These are phyloP conservation scores for Alternaria ethzedia DNA, from an alignment of 2,329 filamentous ascomycete species.

Conservation along the genomic window DNA sequence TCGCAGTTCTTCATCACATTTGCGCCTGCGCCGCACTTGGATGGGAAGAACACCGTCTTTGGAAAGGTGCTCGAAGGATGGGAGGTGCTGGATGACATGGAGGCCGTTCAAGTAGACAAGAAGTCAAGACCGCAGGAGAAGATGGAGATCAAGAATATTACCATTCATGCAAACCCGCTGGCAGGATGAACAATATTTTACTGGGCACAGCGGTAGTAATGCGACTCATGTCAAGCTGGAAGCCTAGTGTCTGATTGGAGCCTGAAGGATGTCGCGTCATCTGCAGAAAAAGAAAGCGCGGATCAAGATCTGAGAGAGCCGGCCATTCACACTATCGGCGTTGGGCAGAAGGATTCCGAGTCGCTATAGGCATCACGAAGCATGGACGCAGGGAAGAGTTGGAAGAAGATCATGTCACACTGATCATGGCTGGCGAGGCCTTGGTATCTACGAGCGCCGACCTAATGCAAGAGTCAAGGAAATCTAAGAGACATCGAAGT, in stretches of 20 bases:
- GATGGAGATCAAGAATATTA: slow-evolving; percentile 71
- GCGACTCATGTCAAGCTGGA: not conserved
- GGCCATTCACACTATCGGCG: not conserved
- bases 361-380: not conserved
- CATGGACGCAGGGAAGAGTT: not conserved
- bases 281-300: not conserved
- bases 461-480: slow-evolving; percentile 32
- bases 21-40: slow-evolving; percentile 78
- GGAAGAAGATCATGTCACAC: slow-evolving; percentile 12
- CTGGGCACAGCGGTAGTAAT: slow-evolving; percentile 40
- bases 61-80: slow-evolving; percentile 69
- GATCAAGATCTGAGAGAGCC: not conserved
- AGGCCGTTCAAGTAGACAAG: slow-evolving; percentile 75
- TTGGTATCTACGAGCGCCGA: slow-evolving; percentile 42
- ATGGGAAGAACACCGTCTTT: slow-evolving; percentile 85
- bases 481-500: slow-evolving; percentile 17
- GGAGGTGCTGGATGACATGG: slow-evolving; percentile 72
- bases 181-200: slow-evolving; percentile 53
- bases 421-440: slow-evolving; percentile 42
- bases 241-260: not conserved
- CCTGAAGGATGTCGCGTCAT: not conserved
- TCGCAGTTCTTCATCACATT: slow-evolving; percentile 85
- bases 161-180: slow-evolving; percentile 80
- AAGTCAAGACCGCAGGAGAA: slow-evolving; percentile 75
- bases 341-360: not conserved